Evolutionary conservation across 1,139 yeast genomes (phyloP), one percentile per base, ranked within the genome.

Genomic region (Lodderomyces metapsilosis): DNA sequence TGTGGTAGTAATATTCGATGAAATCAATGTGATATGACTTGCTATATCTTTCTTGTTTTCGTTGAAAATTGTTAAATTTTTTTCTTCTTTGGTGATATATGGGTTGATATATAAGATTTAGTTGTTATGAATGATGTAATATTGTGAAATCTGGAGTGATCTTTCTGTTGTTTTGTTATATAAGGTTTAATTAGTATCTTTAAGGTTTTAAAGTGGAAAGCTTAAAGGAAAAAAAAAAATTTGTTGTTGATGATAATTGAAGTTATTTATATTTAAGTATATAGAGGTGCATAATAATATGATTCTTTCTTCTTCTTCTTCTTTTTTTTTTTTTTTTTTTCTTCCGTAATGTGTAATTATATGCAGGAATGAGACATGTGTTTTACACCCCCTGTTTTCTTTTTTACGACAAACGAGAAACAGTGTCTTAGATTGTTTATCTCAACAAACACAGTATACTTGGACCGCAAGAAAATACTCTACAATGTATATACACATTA

Each of bases 321-420:
- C n/a, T n/a, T n/a, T 13, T 27, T 27, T 27, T 8, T 9, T 27
- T 28, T 10, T 28, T 28, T 4, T 7, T 28, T 15, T 13, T 15
- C 32, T 27, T 27, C 16, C 16, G 12, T 4, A 12, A 12, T 12
- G 9, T 11, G 5, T 4, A 16, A 4, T 15, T 28, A 28, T 28
- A 28, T 28, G 18, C 32, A 28, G 32, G 32, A 28, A n/a, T 28
- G 32, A 28, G 32, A 28, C 32, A 28, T 15, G 9, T 28, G 32
- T 28, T 28, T 28, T 28, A 28, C 32, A 28, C 32, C 32, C 32
- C 32, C 32, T 15, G 32, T 28, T 16, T 28, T 9, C 12, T 6
- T 24, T 24, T 12, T 4, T 8, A 28, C 18, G 9, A 24, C 11
- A 28, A 28, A 28, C 32, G 32, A 28, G 32, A 28, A 28, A 28